Conservation (phyloP, 106 monocot genomes). For the Apostasia shenzhenica region DNA sequence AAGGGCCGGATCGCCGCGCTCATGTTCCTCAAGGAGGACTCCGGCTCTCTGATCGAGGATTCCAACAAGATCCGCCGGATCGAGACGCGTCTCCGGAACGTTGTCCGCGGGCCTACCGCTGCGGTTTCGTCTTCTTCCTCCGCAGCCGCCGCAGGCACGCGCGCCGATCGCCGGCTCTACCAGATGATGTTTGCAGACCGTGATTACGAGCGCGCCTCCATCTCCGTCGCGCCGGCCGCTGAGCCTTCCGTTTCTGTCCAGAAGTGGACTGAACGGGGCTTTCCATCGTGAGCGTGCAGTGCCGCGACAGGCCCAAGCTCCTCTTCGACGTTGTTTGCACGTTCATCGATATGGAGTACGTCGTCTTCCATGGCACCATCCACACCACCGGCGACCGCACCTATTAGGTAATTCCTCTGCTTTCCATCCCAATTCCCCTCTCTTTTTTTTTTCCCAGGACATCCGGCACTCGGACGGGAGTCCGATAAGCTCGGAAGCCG, state of each 20-base stretch:
- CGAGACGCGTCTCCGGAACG: slow-evolving; percentile 42
- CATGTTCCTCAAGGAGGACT: slow-evolving; percentile 31
- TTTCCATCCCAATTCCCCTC: slow-evolving; percentile 1
- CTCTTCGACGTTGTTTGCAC: slow-evolving; percentile 90
- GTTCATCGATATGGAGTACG: slow-evolving; percentile 88
- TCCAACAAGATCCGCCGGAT: slow-evolving; percentile 22
- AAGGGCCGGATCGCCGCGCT: slow-evolving; percentile 46
- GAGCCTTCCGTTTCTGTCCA: slow-evolving; percentile 48
- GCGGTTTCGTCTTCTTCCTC: slow-evolving; percentile 15
- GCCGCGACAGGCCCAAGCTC: slow-evolving; percentile 78
- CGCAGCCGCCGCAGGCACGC: background rate
- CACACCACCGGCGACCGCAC: slow-evolving; percentile 64
- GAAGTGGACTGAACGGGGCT: slow-evolving; percentile 75
- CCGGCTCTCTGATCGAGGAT: slow-evolving; percentile 25
- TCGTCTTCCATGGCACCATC: slow-evolving; percentile 80
- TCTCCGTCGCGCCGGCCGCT: slow-evolving; percentile 11
- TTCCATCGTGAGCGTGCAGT: slow-evolving; percentile 75
- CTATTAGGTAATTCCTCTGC: slow-evolving; percentile 31
- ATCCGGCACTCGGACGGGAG: slow-evolving; percentile 75
- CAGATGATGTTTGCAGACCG: slow-evolving; percentile 54
- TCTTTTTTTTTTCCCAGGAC: slow-evolving; percentile 41
- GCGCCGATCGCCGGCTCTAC: slow-evolving; percentile 40
- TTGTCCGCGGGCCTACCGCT: slow-evolving; percentile 19
- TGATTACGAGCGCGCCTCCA: slow-evolving; percentile 36
- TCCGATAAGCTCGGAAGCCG: slow-evolving; percentile 79